Base-by-base conservation (phyloP, 495 filamentous ascomycete species). In the Xeromyces bisporus region DNA sequence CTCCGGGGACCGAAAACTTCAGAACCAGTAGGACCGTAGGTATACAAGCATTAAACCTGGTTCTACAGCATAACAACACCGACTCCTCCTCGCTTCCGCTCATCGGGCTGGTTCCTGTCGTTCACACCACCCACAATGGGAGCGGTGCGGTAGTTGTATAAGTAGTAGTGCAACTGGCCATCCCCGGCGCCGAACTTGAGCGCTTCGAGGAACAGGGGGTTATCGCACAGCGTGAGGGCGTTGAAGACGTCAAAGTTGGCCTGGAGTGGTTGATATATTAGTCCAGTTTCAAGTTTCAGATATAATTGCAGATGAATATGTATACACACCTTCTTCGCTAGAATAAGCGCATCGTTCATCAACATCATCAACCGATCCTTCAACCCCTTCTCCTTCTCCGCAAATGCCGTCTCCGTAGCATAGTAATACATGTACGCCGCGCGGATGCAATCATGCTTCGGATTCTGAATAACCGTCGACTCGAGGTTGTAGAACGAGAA, bases 361-460 rank as follows among this genome's bases (percentile, higher is more conserved):
- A 97, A 60, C 7, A 53, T 46, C 42, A 83, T 82, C 23, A 97
- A 59, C 10, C 84, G 71, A 2, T 62, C 51, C 50, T 80, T 80
- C 34, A 89, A 60, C 9, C 66, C 66, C 20, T 67, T 53, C 36
- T 56, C 53, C 16, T 74, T 63, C 12, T 54, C 50, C 0, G 55
- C 51, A 42, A 94, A 80, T 3, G 77, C 89, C 1, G 68, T 60
- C 45, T 94, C 86, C 14, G 79, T 77, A 14, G 84, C 89, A 41
- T 96, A 96, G 58, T 97, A 97, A 58, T 82, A 97, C 15, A 96
- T 65, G 44, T 97, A 97, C 13, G 89, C 89, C 3, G 85, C 91
- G 21, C 73, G 72, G 40, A 97, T 69, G 26, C 64, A 56, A 2
- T 74, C 62, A 53, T 93, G 71, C 50, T 87, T 86, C 13, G 66